A percentile compares a stretch with the other conserved stretches of the same genome.
Conservation (phyloP, 345 rosid genomes). For the Murraya paniculata region DNA sequence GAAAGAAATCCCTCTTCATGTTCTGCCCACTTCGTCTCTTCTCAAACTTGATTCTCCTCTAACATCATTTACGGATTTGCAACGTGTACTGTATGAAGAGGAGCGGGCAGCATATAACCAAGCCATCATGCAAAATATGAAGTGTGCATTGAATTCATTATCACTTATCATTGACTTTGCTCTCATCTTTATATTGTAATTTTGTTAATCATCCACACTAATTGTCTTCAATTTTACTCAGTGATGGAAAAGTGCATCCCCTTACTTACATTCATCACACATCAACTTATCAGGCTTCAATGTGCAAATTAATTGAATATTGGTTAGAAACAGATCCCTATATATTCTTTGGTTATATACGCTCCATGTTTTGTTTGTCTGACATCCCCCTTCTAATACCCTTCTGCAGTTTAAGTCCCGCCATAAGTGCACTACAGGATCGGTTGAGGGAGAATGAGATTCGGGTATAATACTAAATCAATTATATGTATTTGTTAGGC, state of each 20-base stretch:
- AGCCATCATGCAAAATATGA: slow-evolving; percentile 65
- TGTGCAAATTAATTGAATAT: slow-evolving; percentile 94
- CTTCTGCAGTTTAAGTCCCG: slow-evolving; percentile 80
- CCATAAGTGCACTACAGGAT: slow-evolving; percentile 81
- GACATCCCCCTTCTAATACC: slow-evolving; percentile 9
- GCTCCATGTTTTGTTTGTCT: slow-evolving; percentile 14
- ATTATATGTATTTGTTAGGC: neutral
- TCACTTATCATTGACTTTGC: neutral
- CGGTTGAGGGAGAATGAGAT: slow-evolving; percentile 82
- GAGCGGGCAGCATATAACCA: slow-evolving; percentile 83
- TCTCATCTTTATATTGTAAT: slow-evolving; percentile 3
- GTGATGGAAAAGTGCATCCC: slow-evolving; percentile 84
- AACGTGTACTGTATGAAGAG: slow-evolving; percentile 82
- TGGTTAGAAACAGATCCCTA: slow-evolving; percentile 52
- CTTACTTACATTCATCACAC: slow-evolving; percentile 89
- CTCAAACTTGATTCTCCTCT: slow-evolving; percentile 76
- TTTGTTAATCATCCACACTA: slow-evolving; percentile 13
- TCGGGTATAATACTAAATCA: slow-evolving; percentile 47
- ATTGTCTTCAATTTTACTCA: slow-evolving; percentile 27
- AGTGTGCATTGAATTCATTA: slow-evolving; percentile 36
- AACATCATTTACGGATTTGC: slow-evolving; percentile 77
- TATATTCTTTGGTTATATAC: slow-evolving; percentile 8
- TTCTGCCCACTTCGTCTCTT: slow-evolving; percentile 69
- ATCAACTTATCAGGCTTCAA: slow-evolving; percentile 90
- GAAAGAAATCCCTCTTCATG: slow-evolving; percentile 85